These are phyloP conservation scores for Globisporangium recalcitrans DNA, from an alignment of 352 stramenopile genomes.

Conservation along the genomic window DNA sequence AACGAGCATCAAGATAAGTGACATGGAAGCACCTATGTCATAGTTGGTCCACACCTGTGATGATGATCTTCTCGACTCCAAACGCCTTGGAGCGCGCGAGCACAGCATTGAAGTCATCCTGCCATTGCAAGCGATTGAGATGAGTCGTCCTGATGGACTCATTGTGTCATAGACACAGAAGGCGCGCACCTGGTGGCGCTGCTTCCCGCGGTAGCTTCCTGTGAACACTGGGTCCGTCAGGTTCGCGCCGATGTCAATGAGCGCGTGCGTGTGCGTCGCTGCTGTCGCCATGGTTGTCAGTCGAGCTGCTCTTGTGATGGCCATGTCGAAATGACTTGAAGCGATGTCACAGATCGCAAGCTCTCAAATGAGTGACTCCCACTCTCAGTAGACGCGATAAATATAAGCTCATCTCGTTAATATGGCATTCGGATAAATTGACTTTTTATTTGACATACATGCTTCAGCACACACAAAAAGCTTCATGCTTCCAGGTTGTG, in stretches of 20 bases:
- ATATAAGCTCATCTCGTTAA: neutral
- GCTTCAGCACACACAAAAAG: neutral
- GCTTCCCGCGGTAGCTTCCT: constrained; percentile 87
- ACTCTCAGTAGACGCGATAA: neutral
- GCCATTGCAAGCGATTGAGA: neutral
- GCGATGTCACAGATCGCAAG: neutral
- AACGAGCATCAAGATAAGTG: neutral
- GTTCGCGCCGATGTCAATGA: constrained; percentile 95
- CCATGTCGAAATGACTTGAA: neutral
- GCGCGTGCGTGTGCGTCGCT: constrained; percentile 1
- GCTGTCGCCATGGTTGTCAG: constrained; percentile 8
- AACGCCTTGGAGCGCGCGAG: constrained; percentile 76
- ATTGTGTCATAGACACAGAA: too few relatives aligned
- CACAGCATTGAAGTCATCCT: constrained; percentile 46
- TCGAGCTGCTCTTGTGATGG: neutral
- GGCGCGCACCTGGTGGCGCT: constrained; percentile 88
- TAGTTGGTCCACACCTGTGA: constrained; percentile 53
- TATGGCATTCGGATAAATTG: too few relatives aligned
- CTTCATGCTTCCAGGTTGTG: too few relatives aligned
- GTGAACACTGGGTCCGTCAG: constrained; percentile 90
- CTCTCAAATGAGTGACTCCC: neutral
- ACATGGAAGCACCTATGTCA: neutral
- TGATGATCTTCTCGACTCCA: constrained; percentile 90
- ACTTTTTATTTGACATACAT: neutral
- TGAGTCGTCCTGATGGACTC: neutral